Evolutionary conservation across 2,329 filamentous ascomycete species (phyloP), one percentile per base, ranked within the genome.

Genomic region (Cytospora mali): DNA sequence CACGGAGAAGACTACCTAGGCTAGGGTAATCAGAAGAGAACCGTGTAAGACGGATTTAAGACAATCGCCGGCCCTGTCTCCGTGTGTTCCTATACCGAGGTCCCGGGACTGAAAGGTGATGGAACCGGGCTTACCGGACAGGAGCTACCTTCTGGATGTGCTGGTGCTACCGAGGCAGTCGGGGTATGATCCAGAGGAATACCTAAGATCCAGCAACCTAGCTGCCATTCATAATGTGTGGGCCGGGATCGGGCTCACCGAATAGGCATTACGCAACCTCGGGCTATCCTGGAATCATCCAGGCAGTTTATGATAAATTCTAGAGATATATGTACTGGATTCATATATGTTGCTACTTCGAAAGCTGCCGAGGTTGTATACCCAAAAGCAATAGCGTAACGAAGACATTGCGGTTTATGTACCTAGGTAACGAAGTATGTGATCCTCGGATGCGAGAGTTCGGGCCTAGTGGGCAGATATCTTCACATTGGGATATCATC

Each of bases 21-120:
- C n/a, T n/a, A n/a, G 29, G 13, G 7, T 42, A n/a, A 16, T 42
- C n/a, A 14, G 25, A 33, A 31, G 11, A 23, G 25, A 14, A 6
- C 27, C 13, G 2, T 42, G 18, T n/a, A 13, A 42, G 42, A 13
- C 56, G 49, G 56, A 52, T 14, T 58, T 58, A 58, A 23, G 42
- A 21, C 7, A 11, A 23, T 11, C 7, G 23, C 42, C 42, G 42
- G 42, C n/a, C 16, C 14, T 39, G 35, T 18, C 35, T 46, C 42
- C 42, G 21, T 21, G n/a, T 23, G 7, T 18, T 42, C 6, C 13
- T 6, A 9, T 6, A 6, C 42, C 1, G 10, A 46, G n/a, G n/a
- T 4, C n/a, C 11, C 11, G 49, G 31, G 7, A 7, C 52, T 42
- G 21, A 28, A 28, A 13, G 18, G 10, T 21, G n/a, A n/a, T 2